Percentiles rank a stretch among this genome's conserved stretches.
Evolutionary conservation across 148 eudicot genomes (phyloP).

Genomic region (Nyssa sinensis): DNA sequence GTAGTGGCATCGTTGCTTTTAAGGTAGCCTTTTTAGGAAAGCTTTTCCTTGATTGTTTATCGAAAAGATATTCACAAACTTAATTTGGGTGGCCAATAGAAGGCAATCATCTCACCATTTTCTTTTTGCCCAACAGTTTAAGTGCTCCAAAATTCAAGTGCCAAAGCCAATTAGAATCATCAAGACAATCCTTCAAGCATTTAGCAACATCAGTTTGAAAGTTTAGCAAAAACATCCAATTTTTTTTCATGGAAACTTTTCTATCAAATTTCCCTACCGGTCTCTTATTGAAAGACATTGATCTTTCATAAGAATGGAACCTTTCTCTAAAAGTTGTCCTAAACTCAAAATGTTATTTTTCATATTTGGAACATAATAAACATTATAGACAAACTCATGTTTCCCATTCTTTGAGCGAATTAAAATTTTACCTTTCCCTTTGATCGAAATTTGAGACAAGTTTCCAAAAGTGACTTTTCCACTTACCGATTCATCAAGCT

Average conservation of each 20-base stretch:
- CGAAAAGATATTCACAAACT: too few species aligned
- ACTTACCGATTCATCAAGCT: background rate
- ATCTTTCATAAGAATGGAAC: background rate
- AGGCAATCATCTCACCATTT: too few species aligned
- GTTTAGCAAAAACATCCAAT: too few species aligned
- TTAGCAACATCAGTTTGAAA: too few species aligned
- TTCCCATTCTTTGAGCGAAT: conserved; percentile 7
- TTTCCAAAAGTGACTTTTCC: conserved; percentile 8
- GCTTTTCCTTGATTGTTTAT: background rate
- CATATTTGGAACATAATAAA: background rate
- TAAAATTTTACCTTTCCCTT: too few species aligned
- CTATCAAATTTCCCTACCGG: background rate
- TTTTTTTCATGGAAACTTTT: too few species aligned
- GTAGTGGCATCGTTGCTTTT: background rate
- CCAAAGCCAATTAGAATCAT: conserved; percentile 1
- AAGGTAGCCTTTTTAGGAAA: background rate
- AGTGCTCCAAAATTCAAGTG: background rate
- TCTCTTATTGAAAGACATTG: background rate
- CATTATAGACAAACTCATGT: background rate
- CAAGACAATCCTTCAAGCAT: too few species aligned
- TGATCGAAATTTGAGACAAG: background rate
- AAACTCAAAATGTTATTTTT: conserved; percentile 7
- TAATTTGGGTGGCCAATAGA: too few species aligned
- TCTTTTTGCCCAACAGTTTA: background rate
- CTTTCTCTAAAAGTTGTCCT: conserved; percentile 3